Evolutionary conservation across 768 basidiomycete species (phyloP).

Genomic region (Mycena floridula): DNA sequence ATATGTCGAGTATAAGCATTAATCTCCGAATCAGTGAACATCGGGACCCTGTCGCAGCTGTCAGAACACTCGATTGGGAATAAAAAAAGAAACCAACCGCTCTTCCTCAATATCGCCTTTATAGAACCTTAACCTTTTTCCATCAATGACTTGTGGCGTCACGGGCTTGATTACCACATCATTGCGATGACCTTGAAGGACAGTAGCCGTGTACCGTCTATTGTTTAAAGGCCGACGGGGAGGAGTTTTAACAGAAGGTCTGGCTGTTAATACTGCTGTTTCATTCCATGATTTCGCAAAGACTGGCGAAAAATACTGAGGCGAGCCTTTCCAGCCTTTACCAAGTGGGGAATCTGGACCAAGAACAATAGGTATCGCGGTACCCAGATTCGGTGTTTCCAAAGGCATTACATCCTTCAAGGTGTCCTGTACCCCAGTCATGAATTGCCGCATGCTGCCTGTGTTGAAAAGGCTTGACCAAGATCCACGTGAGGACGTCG

Average conservation of each 20-base stretch:
- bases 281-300: conserved; percentile 56
- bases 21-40: conserved; percentile 3
- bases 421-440: conserved; percentile 54
- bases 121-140: too few species aligned
- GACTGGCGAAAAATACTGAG: conserved; percentile 16
- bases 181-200: too few species aligned
- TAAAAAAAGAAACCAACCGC: background rate
- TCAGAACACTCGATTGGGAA: too few species aligned
- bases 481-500: conserved; percentile 65
- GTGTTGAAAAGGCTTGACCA: conserved; percentile 79
- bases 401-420: conserved; percentile 38
- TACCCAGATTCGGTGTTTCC: conserved; percentile 24
- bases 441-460: conserved; percentile 61
- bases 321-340: conserved; percentile 19
- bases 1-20: conserved; percentile 36
- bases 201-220: too few species aligned
- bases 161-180: too few species aligned
- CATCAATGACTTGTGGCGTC: too few species aligned
- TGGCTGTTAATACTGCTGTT: conserved; percentile 16
- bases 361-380: too few species aligned
- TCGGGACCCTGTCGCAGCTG: background rate
- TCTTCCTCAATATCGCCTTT: too few species aligned
- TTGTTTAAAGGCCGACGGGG: conserved; percentile 21
- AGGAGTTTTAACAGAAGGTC: conserved; percentile 31
- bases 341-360: conserved; percentile 21